These are phyloP conservation scores for Penicillium paxilli DNA, from an alignment of 495 filamentous ascomycete species.

Conservation along the genomic window DNA sequence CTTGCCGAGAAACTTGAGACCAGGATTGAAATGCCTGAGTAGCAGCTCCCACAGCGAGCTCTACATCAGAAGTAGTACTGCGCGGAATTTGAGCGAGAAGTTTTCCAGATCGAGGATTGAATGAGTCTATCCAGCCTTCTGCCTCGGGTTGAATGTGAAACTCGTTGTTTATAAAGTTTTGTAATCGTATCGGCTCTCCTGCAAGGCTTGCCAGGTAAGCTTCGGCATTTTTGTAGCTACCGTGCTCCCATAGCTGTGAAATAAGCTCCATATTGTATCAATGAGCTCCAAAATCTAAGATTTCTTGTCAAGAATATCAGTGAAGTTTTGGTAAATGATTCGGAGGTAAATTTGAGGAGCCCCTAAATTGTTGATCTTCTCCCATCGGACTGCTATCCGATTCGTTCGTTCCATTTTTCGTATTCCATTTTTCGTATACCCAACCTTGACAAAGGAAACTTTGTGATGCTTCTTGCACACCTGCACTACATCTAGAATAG, in stretches of 20 bases:
- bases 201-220: slow-evolving; percentile 1
- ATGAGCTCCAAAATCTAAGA: background rate
- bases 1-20: slow-evolving; percentile 9
- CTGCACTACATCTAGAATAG: too few species aligned
- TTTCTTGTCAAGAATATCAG: background rate
- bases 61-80: slow-evolving; percentile 7
- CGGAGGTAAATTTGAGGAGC: background rate
- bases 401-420: background rate
- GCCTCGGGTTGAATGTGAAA: slow-evolving; percentile 1
- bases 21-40: slow-evolving; percentile 13
- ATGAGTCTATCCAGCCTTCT: slow-evolving; percentile 9
- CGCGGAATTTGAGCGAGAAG: slow-evolving; percentile 5
- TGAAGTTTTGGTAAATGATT: too few species aligned
- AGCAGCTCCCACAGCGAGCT: slow-evolving; percentile 13
- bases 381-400: slow-evolving; percentile 5
- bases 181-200: slow-evolving; percentile 5
- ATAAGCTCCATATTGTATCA: background rate
- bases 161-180: slow-evolving; percentile 13
- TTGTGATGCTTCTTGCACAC: too few species aligned
- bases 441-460: too few species aligned
- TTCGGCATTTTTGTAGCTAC: slow-evolving; percentile 3
- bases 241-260: slow-evolving; percentile 10
- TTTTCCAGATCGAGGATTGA: slow-evolving; percentile 16
- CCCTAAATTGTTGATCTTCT: background rate
- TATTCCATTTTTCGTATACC: background rate